Conservation (phyloP, 352 stramenopile species). For the Globisporangium nunn region DNA sequence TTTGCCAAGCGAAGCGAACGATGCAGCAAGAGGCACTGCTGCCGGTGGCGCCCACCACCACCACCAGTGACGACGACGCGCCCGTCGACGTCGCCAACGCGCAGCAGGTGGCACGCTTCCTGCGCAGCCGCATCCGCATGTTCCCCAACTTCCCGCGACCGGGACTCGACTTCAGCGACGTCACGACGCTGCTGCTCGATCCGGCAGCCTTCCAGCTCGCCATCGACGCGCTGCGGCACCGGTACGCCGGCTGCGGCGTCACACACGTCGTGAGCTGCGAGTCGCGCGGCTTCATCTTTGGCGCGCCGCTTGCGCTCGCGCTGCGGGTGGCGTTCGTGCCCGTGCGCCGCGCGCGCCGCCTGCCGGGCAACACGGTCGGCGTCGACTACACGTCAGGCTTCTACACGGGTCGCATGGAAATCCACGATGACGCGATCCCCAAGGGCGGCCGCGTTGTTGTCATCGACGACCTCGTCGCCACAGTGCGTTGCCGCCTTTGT, state of each 20-base stretch:
- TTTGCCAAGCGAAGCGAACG: background rate
- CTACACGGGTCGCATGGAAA: constrained; percentile 66
- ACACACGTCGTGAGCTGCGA: constrained; percentile 80
- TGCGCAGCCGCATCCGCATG: constrained; percentile 61
- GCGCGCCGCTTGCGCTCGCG: constrained; percentile 59
- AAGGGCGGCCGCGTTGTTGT: constrained; percentile 62
- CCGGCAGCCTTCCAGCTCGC: constrained; percentile 62
- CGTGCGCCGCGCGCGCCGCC: constrained; percentile 48
- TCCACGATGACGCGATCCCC: constrained; percentile 75
- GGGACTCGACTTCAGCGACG: constrained; percentile 57
- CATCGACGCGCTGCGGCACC: constrained; percentile 60
- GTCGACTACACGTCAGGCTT: constrained; percentile 78
- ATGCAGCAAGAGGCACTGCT: background rate
- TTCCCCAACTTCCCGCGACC: constrained; percentile 57
- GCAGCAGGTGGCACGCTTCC: constrained; percentile 46
- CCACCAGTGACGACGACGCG: background rate
- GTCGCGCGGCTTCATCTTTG: constrained; percentile 79
- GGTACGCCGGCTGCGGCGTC: constrained; percentile 51
- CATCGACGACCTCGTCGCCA: constrained; percentile 76
- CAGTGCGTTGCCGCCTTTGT: constrained; percentile 3
- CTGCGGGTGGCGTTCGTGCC: constrained; percentile 64
- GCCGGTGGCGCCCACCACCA: background rate
- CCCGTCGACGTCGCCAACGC: constrained; percentile 33
- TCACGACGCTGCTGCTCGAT: constrained; percentile 67
- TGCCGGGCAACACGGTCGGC: constrained; percentile 66